Evolutionary conservation across 2,329 filamentous ascomycete species (phyloP).

Genomic region (Cadophora malorum): DNA sequence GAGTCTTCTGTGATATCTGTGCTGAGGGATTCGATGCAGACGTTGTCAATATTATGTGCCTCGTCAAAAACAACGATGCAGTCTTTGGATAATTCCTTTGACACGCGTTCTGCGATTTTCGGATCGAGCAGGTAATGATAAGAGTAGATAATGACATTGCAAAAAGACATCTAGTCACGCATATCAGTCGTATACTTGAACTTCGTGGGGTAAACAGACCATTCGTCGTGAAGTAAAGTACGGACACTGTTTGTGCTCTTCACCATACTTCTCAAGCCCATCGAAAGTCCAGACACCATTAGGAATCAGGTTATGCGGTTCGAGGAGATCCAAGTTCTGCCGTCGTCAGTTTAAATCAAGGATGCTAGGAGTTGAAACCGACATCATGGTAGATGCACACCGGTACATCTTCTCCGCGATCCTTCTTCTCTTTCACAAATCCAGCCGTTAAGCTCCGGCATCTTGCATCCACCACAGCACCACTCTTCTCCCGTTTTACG

Average conservation of each 20-base stretch:
- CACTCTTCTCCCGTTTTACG: conserved; percentile 96
- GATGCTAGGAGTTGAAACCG: conserved; percentile 40
- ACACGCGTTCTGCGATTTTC: conserved; percentile 85
- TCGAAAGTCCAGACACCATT: conserved; percentile 97
- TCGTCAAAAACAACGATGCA: conserved; percentile 99
- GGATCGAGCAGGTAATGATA: conserved; percentile 98
- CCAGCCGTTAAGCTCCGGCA: conserved; percentile 95
- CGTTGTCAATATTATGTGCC: conserved; percentile 99
- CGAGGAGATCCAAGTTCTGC: conserved; percentile 89
- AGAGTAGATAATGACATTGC: conserved; percentile 99
- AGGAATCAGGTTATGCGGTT: conserved; percentile 92
- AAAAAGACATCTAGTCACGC: conserved; percentile 82
- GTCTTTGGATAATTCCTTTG: conserved; percentile 94
- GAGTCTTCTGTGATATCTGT: conserved; percentile 98
- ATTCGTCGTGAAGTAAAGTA: conserved; percentile 96
- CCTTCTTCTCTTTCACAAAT: conserved; percentile 97
- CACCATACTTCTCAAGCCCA: conserved; percentile 84
- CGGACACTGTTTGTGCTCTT: conserved; percentile 95
- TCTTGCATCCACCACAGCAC: conserved; percentile 89
- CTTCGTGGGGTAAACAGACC: conserved; percentile 58
- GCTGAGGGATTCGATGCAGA: conserved; percentile 96
- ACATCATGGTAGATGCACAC: conserved; percentile 95
- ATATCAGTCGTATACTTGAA: conserved; percentile 26
- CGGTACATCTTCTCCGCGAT: conserved; percentile 91
- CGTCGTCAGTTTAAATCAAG: conserved; percentile 36